phyloP scores from a whole-genome alignment of 2,329 filamentous ascomycete genomes.

The Herpomyces periplanetae region DNA sequence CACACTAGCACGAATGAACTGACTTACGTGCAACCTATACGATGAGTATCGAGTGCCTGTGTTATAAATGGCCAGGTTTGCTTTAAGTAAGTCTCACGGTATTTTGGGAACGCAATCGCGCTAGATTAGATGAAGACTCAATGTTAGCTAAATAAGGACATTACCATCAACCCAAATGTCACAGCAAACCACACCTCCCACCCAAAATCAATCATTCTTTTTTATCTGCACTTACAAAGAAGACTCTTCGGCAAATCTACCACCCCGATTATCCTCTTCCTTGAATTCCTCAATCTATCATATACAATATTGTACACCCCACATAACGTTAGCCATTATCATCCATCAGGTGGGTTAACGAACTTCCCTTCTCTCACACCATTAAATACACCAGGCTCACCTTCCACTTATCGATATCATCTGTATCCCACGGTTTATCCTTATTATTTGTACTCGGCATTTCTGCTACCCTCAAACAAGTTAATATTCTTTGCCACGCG shows the following conservation, averaged over 20 bases:
- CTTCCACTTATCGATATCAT: constrained; percentile 92
- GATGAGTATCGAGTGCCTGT: constrained; percentile 41
- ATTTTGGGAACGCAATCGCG: no score
- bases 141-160: no score
- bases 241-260: constrained; percentile 67
- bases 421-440: constrained; percentile 79
- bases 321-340: constrained; percentile 1
- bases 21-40: constrained; percentile 61
- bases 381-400: no score
- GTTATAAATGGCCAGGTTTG: constrained; percentile 78
- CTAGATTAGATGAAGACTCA: no score
- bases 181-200: no score
- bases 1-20: no score
- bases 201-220: no score
- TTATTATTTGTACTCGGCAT: constrained; percentile 70
- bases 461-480: no score
- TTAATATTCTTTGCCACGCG: no score
- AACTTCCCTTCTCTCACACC: constrained; percentile 1
- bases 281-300: constrained; percentile 36
- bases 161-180: no score
- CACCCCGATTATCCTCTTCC: constrained; percentile 41
- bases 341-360: neutral
- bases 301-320: constrained; percentile 1
- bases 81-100: constrained; percentile 68
- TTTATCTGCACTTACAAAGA: constrained; percentile 22